phyloP scores from a whole-genome alignment of 768 basidiomycete species.

The Lyophyllum decastes region DNA sequence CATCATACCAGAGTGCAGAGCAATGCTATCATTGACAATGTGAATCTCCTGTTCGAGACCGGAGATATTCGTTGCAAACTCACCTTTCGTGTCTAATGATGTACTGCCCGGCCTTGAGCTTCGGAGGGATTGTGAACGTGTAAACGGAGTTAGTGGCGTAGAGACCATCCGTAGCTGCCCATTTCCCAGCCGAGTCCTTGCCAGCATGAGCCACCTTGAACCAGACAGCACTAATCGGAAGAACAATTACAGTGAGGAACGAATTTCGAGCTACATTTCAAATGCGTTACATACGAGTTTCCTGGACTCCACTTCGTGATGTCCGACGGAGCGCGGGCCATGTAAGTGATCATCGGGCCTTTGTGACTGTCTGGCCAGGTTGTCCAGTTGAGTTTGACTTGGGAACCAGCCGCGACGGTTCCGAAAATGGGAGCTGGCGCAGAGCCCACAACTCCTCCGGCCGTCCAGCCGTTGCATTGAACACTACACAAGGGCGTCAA shows the following conservation, averaged over 20 bases:
- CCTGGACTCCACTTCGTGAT: conserved; percentile 45
- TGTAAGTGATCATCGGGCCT: conserved; percentile 49
- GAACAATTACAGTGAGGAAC: not conserved
- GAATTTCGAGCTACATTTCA: not conserved
- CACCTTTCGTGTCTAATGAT: conserved; percentile 51
- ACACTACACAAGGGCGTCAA: conserved; percentile 19
- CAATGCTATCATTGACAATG: conserved; percentile 29
- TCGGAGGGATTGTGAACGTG: conserved; percentile 47
- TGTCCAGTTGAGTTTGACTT: conserved; percentile 43
- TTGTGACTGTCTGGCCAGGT: conserved; percentile 38
- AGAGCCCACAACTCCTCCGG: conserved; percentile 29
- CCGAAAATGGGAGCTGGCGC: conserved; percentile 39
- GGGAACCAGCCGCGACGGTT: conserved; percentile 41
- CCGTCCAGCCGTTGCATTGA: conserved; percentile 35
- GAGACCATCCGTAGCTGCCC: conserved; percentile 45
- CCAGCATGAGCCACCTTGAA: conserved; percentile 52
- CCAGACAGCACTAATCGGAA: conserved; percentile 42
- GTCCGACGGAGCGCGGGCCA: conserved; percentile 45
- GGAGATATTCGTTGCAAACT: not conserved
- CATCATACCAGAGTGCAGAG: conserved; percentile 34
- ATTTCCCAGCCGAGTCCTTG: conserved; percentile 43
- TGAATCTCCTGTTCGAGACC: not conserved
- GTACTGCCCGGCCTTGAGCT: conserved; percentile 48
- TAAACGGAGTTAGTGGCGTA: conserved; percentile 41
- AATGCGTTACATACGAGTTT: conserved; percentile 27